phyloP scores from a whole-genome alignment of 2,329 filamentous ascomycete species.

The Celoporthe dispersa region DNA sequence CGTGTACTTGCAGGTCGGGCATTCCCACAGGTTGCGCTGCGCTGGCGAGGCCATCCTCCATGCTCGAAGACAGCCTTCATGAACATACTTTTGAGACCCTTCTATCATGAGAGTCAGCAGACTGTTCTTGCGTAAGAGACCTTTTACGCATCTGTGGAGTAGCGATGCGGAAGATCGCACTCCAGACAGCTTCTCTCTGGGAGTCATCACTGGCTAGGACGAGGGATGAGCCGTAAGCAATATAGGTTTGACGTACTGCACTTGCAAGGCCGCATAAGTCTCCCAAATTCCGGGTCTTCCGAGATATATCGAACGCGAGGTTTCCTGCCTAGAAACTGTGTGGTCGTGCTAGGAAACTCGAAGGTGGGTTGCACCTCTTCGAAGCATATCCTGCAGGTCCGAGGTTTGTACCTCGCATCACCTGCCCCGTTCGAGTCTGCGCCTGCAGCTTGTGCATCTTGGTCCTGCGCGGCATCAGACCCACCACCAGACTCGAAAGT shows the following conservation, averaged over 20 bases:
- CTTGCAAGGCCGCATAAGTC: constrained; percentile 85
- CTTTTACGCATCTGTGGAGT: not conserved
- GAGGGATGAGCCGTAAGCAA: not conserved
- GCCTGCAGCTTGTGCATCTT: constrained; percentile 24
- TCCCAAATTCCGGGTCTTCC: constrained; percentile 72
- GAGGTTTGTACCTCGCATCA: constrained; percentile 62
- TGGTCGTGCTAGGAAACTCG: constrained; percentile 41
- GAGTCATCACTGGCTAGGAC: not conserved
- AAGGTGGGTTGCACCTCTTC: constrained; percentile 64
- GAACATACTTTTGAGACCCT: constrained; percentile 90
- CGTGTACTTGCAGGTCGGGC: constrained; percentile 83
- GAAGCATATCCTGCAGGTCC: constrained; percentile 88
- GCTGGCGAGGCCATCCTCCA: constrained; percentile 79
- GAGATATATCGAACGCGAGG: constrained; percentile 65
- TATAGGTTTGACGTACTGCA: constrained; percentile 57
- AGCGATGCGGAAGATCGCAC: not conserved
- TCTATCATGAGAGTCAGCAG: constrained; percentile 38
- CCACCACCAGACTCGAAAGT: constrained; percentile 1
- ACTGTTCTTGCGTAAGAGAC: not conserved
- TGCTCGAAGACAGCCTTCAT: constrained; percentile 83
- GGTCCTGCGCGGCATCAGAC: constrained; percentile 17
- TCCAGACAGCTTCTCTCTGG: not conserved
- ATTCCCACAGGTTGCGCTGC: constrained; percentile 80
- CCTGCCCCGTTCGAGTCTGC: constrained; percentile 25
- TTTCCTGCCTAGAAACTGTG: constrained; percentile 39